These are phyloP conservation scores for Umbelopsis ramanniana DNA, from an alignment of 192 early-diverging fungal genomes.

Conservation along the genomic window DNA sequence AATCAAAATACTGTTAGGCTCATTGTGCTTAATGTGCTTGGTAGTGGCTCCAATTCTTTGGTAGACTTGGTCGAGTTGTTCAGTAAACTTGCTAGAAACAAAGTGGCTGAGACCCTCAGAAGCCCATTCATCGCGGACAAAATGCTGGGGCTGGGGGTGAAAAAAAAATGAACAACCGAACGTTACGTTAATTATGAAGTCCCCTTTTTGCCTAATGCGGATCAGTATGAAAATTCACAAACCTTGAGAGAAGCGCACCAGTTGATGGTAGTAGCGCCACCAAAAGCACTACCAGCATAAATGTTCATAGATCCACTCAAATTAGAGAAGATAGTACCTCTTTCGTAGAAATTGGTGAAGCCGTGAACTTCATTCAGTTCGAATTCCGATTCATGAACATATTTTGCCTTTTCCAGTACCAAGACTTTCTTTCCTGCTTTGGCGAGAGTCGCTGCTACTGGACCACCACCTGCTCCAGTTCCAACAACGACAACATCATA, in stretches of 20 bases:
- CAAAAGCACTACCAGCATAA: constrained; percentile 68
- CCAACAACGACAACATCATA: constrained; percentile 74
- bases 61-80: constrained; percentile 58
- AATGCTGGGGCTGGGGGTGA: constrained; percentile 54
- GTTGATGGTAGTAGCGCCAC: constrained; percentile 78
- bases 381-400: constrained; percentile 58
- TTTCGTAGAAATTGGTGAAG: constrained; percentile 60
- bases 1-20: constrained; percentile 61
- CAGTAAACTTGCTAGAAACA: constrained; percentile 48
- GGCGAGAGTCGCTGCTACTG: constrained; percentile 64
- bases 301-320: constrained; percentile 60
- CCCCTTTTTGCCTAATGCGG: constrained; percentile 1
- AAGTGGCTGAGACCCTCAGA: constrained; percentile 66
- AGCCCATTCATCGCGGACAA: constrained; percentile 77
- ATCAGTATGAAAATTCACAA: not conserved
- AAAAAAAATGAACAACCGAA: constrained; percentile 6
- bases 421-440: constrained; percentile 68
- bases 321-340: constrained; percentile 46
- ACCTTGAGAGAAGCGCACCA: constrained; percentile 66
- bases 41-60: constrained; percentile 60
- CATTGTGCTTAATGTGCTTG: constrained; percentile 63
- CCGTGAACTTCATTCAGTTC: constrained; percentile 54
- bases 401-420: constrained; percentile 74
- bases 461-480: constrained; percentile 69
- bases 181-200: constrained; percentile 7